Evolutionary conservation across 2,329 filamentous ascomycete genomes (phyloP).

Genomic region (Fonsecaea pedrosoi): DNA sequence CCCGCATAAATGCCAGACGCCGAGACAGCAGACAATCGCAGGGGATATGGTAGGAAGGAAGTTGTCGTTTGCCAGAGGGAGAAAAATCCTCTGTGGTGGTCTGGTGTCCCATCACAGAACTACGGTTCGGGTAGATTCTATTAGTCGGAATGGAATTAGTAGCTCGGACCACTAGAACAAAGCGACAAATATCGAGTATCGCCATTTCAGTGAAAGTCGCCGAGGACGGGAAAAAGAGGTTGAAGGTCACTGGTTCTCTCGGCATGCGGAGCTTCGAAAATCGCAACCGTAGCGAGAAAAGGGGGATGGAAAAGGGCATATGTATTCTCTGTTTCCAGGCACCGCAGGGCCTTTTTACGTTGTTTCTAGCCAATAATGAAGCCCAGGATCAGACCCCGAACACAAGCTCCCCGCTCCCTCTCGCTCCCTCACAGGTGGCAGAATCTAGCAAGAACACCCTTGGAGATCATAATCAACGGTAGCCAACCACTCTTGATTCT

Average conservation of each 20-base stretch:
- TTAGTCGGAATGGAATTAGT: neutral
- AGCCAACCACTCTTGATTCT: slow-evolving; percentile 4
- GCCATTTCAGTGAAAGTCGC: neutral
- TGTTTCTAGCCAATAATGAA: neutral
- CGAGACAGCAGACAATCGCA: neutral
- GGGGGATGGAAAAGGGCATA: neutral
- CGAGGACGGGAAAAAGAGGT: neutral
- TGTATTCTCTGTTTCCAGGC: neutral
- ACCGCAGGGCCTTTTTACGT: neutral
- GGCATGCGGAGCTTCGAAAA: neutral
- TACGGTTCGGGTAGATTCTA: neutral
- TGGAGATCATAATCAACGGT: neutral
- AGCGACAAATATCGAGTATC: neutral
- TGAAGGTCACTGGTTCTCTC: too few species aligned
- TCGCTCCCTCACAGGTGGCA: too few species aligned
- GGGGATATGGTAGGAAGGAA: neutral
- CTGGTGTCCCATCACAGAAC: neutral
- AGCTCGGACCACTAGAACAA: neutral
- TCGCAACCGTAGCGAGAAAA: neutral
- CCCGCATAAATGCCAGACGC: neutral
- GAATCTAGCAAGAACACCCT: neutral
- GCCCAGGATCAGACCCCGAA: neutral
- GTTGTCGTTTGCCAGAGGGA: neutral
- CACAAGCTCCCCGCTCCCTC: neutral
- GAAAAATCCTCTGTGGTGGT: neutral